Evolutionary conservation across 2,329 filamentous ascomycete species (phyloP).

Genomic region (Chalaropsis ovoidea): DNA sequence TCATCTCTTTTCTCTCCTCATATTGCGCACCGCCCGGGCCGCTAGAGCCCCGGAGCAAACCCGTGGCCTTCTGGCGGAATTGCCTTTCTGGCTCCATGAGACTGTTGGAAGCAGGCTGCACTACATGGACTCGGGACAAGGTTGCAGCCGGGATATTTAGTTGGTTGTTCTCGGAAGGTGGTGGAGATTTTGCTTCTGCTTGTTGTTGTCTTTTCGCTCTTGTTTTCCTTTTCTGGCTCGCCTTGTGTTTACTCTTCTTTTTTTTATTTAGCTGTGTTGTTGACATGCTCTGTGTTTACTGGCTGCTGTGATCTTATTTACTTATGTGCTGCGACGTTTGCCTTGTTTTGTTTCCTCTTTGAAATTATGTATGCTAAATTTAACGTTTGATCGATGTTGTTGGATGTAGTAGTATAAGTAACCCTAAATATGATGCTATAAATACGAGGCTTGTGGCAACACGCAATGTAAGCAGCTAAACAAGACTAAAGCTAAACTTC

Average conservation of each 20-base stretch:
- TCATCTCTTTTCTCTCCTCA: background rate
- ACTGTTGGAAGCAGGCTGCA: too few relatives aligned
- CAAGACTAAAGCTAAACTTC: too few relatives aligned
- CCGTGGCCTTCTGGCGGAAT: background rate
- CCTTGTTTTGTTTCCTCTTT: background rate
- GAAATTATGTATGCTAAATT: background rate
- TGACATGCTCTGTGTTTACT: background rate
- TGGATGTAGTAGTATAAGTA: background rate
- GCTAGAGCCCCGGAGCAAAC: background rate
- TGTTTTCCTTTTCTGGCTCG: background rate
- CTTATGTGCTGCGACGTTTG: background rate
- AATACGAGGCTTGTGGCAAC: background rate
- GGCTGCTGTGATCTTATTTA: background rate
- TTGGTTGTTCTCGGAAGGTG: background rate
- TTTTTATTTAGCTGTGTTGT: constrained; percentile 1
- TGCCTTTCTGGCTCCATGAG: background rate
- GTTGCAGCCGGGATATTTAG: background rate
- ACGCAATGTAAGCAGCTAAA: too few relatives aligned
- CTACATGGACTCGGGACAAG: background rate
- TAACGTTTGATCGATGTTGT: background rate
- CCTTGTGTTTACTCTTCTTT: constrained; percentile 6
- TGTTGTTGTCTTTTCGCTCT: background rate
- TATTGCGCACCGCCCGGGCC: background rate
- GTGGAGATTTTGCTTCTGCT: constrained; percentile 8
- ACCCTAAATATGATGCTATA: background rate